A percentile compares a stretch with the other conserved stretches of the same genome.
phyloP scores from a whole-genome alignment of 495 filamentous ascomycete genomes.

The Jackrogersella multiformis region DNA sequence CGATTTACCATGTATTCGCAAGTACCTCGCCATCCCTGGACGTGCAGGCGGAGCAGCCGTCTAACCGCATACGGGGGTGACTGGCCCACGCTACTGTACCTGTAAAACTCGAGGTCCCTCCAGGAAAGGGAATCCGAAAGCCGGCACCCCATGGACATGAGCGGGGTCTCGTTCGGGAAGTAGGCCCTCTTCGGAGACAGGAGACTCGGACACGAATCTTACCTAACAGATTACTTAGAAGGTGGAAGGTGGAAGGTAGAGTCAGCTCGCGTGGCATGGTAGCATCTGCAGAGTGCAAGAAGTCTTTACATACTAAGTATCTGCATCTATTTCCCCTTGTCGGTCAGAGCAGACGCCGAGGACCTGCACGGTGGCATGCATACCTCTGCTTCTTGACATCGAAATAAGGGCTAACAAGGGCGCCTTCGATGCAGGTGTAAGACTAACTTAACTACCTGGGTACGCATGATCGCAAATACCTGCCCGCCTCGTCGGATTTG shows the following conservation, averaged over 20 bases:
- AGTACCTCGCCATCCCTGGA: conserved; percentile 36
- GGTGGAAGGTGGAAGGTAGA: too few species aligned
- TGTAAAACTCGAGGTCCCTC: conserved; percentile 13
- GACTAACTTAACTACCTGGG: too few species aligned
- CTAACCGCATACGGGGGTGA: conserved; percentile 36
- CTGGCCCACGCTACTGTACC: conserved; percentile 1
- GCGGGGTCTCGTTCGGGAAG: conserved; percentile 35
- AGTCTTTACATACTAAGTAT: too few species aligned
- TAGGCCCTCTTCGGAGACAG: conserved; percentile 33
- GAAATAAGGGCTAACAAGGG: conserved; percentile 3
- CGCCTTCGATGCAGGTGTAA: conserved; percentile 10
- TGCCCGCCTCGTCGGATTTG: conserved; percentile 22
- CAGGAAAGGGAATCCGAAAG: conserved; percentile 30
- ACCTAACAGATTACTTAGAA: conserved; percentile 11
- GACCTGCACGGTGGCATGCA: background rate
- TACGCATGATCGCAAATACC: conserved; percentile 41
- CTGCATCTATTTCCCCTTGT: background rate
- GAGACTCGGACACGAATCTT: conserved; percentile 32
- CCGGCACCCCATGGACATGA: conserved; percentile 20
- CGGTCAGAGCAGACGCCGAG: conserved; percentile 14
- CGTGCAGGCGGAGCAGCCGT: conserved; percentile 37
- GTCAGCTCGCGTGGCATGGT: conserved; percentile 31
- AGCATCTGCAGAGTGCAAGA: conserved; percentile 5
- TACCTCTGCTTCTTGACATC: conserved; percentile 2
- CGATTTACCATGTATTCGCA: conserved; percentile 35